Evolutionary conservation across 176 grass and related monocot genomes (phyloP).

Genomic region (Pharus latifolius): DNA sequence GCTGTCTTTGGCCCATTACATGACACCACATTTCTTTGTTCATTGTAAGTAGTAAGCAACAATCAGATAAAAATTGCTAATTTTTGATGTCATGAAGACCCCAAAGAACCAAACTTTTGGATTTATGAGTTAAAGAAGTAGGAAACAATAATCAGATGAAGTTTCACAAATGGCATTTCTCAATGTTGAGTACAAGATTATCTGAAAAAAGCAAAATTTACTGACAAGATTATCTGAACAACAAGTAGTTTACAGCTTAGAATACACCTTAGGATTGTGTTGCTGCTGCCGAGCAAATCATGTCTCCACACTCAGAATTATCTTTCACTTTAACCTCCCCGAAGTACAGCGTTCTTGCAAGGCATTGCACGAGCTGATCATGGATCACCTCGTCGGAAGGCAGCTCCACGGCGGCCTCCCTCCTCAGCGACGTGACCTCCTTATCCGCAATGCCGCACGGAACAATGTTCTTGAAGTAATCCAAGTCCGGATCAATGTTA

Average conservation of each 20-base stretch:
- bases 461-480: constrained; percentile 62
- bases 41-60: no score
- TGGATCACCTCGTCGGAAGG: constrained; percentile 67
- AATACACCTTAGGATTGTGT: not conserved
- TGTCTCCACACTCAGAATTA: constrained; percentile 6
- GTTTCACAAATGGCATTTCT: no score
- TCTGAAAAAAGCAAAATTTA: no score
- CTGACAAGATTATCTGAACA: not conserved
- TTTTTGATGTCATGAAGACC: no score
- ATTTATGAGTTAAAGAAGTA: no score
- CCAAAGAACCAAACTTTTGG: no score
- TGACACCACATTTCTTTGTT: no score
- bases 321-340: constrained; percentile 23
- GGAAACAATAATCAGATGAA: no score
- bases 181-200: no score
- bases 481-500: constrained; percentile 69
- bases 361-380: constrained; percentile 59
- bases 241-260: not conserved
- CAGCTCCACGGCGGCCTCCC: constrained; percentile 46
- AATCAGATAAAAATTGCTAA: no score
- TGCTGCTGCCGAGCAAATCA: constrained; percentile 6
- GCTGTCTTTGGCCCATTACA: no score
- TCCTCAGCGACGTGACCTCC: constrained; percentile 61
- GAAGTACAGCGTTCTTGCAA: constrained; percentile 41
- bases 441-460: constrained; percentile 76